Evolutionary conservation across 306 rosid species (phyloP), one percentile per base, ranked within the genome.

Genomic region (Dicorynia guianensis): DNA sequence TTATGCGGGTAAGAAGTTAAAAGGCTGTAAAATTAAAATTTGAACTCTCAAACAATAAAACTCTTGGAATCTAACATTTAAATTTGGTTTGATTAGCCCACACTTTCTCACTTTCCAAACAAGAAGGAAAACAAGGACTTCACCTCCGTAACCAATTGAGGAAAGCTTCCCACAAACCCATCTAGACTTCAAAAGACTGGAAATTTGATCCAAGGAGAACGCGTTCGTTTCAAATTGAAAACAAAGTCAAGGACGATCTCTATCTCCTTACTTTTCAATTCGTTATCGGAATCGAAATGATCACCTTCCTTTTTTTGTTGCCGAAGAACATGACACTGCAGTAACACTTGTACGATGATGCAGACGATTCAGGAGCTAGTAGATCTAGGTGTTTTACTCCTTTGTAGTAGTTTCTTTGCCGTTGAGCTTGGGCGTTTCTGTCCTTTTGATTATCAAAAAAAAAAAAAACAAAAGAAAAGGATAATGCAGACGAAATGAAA

Each of bases 121-220:
- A 55, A 57, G 59, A 36, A 58, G 48, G 70, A 33, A 34, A 63
- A 19, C 8, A 13, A 64, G 14, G 49, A 8, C 38, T 14, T 53
- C 68, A 89, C 95, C 95, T 87, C 76, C 92, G 80, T 39, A 85
- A 77, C 90, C 92, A 89, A 69, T 87, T 83, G 85, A 89, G 81
- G 74, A 89, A 83, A 74, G 86, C 95, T 76, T 89, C 91, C 88
- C 88, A 85, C 61, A 87, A 60, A 19, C 88, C 81, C 85, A 84
- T 89, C 72, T 40, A 54, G 30, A 25, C 1, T 25, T 25, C 2
- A 57, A 52, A 38, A 50, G 13, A 50, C 17, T 50, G 44, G 47
- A 71, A 47, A 12, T 33, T 17, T n/a, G 52, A 56, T 7, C 1
- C 19, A 13, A 15, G 8, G 10, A 15, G 47, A 25, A 43, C 0